Percentiles rank a stretch among this genome's conserved stretches.
Evolutionary conservation across 1,139 yeast species (phyloP).

Genomic region (Candida smagusa): DNA sequence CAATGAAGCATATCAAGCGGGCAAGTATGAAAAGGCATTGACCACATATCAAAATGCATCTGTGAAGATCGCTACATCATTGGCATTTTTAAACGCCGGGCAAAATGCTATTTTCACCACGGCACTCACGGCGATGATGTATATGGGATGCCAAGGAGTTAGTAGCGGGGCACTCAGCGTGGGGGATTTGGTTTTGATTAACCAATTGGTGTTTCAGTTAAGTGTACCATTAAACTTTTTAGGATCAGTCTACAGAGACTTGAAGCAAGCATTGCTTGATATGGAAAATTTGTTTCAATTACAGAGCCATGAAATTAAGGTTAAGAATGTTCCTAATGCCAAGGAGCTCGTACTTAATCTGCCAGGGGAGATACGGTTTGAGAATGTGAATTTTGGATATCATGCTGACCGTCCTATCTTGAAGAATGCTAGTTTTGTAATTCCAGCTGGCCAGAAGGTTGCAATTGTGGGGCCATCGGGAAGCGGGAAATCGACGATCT

Average conservation of each 20-base stretch:
- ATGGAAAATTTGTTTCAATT: conserved; percentile 88
- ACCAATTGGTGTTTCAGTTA: conserved; percentile 92
- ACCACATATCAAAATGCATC: conserved; percentile 75
- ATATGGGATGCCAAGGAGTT: conserved; percentile 96
- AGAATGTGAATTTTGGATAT: conserved; percentile 91
- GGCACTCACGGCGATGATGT: conserved; percentile 96
- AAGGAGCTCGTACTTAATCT: conserved; percentile 50
- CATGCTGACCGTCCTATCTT: conserved; percentile 85
- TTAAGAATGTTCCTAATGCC: conserved; percentile 61
- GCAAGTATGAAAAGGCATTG: conserved; percentile 78
- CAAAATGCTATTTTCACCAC: conserved; percentile 88
- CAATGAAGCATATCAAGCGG: conserved; percentile 75
- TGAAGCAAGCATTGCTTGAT: conserved; percentile 86
- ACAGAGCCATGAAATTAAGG: conserved; percentile 69
- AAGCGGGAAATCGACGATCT: conserved; percentile 88
- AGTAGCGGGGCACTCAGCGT: conserved; percentile 79
- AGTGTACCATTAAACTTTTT: conserved; percentile 91
- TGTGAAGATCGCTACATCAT: conserved; percentile 86
- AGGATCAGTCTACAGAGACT: conserved; percentile 92
- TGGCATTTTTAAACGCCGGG: conserved; percentile 87
- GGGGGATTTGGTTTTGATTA: conserved; percentile 94
- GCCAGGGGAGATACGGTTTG: conserved; percentile 78
- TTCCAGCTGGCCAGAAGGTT: conserved; percentile 88
- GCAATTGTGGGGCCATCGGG: conserved; percentile 97
- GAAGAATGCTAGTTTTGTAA: conserved; percentile 73